Conservation (phyloP, 768 basidiomycete species). For the Lentinula sp. region DNA sequence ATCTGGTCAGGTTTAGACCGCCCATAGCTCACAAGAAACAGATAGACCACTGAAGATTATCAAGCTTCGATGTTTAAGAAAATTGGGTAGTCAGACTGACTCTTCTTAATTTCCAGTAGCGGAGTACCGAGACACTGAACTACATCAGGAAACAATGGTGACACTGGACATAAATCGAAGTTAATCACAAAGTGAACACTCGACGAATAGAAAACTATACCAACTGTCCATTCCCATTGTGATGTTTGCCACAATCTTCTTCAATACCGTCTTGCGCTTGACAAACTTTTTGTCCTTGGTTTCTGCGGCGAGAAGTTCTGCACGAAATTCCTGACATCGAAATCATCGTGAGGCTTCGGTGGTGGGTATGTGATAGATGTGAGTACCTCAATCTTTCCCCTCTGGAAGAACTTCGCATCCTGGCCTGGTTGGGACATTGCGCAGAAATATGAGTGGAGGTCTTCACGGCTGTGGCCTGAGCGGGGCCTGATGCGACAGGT, state of each 20-base stretch:
- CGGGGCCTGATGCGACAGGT: too few relatives aligned
- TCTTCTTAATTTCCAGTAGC: slow-evolving; percentile 97
- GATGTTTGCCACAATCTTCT: slow-evolving; percentile 98
- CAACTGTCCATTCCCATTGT: slow-evolving; percentile 99
- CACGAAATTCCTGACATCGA: slow-evolving; percentile 69
- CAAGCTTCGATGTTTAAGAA: not conserved
- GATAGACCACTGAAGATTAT: slow-evolving; percentile 77
- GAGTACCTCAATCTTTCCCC: slow-evolving; percentile 84
- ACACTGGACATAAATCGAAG: slow-evolving; percentile 52
- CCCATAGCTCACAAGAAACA: slow-evolving; percentile 96
- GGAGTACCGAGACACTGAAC: slow-evolving; percentile 94
- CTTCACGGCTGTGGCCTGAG: slow-evolving; percentile 11
- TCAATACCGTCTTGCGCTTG: slow-evolving; percentile 90
- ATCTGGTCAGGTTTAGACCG: slow-evolving; percentile 91
- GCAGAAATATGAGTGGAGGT: slow-evolving; percentile 10
- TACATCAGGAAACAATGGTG: slow-evolving; percentile 90
- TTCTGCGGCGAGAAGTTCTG: slow-evolving; percentile 87
- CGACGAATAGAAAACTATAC: slow-evolving; percentile 31
- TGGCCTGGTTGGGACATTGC: slow-evolving; percentile 54
- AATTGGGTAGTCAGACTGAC: slow-evolving; percentile 38
- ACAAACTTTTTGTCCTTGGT: slow-evolving; percentile 94
- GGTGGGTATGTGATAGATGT: slow-evolving; percentile 9
- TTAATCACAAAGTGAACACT: slow-evolving; percentile 12
- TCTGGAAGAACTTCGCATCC: slow-evolving; percentile 89
- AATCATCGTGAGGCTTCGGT: not conserved